Percentiles rank a stretch among this genome's conserved stretches.
These are phyloP conservation scores for Candida loeiensis DNA, from an alignment of 805 yeast species.

Conservation along the genomic window DNA sequence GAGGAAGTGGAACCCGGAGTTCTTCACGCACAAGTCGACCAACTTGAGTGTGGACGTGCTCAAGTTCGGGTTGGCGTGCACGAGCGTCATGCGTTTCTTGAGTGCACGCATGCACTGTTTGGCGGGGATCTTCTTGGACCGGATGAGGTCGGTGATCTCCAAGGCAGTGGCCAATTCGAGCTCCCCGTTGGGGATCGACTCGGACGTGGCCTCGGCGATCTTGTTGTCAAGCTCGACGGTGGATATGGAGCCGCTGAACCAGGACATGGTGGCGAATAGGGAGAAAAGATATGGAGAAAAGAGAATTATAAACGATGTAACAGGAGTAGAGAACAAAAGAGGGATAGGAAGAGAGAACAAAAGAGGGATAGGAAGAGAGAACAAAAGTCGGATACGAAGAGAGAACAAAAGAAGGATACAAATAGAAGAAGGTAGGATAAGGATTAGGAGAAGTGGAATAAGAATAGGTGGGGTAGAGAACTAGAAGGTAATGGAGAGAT, in stretches of 20 bases:
- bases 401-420: too few relatives aligned
- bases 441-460: too few relatives aligned
- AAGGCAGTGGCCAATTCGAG: slow-evolving; percentile 67
- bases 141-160: slow-evolving; percentile 82
- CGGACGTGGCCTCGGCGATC: slow-evolving; percentile 77
- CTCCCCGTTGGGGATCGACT: slow-evolving; percentile 89
- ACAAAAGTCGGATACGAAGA: too few relatives aligned
- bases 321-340: neutral
- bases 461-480: too few relatives aligned
- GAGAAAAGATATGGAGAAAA: neutral
- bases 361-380: too few relatives aligned
- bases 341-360: too few relatives aligned
- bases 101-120: slow-evolving; percentile 82
- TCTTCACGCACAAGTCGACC: slow-evolving; percentile 83
- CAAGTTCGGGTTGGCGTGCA: slow-evolving; percentile 70
- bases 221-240: slow-evolving; percentile 52
- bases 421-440: too few relatives aligned
- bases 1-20: slow-evolving; percentile 85
- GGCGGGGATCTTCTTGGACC: slow-evolving; percentile 75
- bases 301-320: neutral
- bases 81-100: slow-evolving; percentile 63
- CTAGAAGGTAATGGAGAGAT: too few relatives aligned
- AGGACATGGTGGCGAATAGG: slow-evolving; percentile 38
- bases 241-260: slow-evolving; percentile 44
- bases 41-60: slow-evolving; percentile 73